Base-by-base conservation (phyloP, 2,329 filamentous ascomycete species). In the Tetracladium maxilliforme region DNA sequence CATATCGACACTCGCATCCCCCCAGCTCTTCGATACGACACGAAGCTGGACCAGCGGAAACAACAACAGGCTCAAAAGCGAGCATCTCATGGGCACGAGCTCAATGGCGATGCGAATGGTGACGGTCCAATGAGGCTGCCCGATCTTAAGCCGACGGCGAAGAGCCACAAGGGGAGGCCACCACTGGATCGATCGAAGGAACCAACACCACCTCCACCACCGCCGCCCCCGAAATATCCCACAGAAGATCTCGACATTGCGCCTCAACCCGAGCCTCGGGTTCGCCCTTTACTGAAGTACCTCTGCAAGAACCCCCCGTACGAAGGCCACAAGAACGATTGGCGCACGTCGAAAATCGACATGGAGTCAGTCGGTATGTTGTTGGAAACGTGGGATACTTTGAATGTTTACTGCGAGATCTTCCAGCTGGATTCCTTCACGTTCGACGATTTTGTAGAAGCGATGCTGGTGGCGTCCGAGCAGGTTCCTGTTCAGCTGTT, bases 391-490 rank as follows among this genome's bases (percentile, higher is more conserved):
- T 98, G 90, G 90, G 84, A 94, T 40, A 94, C 86, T 0, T 62
- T 98, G 17, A 98, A 94, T 41, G 87, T 98, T n/a, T 94, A 94
- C 45, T 92, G 84, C 43, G 83, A 93, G 42, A 77, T 94, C 11
- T 92, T 92, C 44, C 71, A 82, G 42, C 63, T 98, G 14, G 90
- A 98, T 48, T 95, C 87, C 0, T 98, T 98, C 44, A 95, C 87
- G 0, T 92, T 95, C 41, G 90, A 98, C 46, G 90, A 98, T 47
- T 95, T 86, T 41, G 64, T 93, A 5, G 79, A 95, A 45, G 78
- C 86, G 1, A 73, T 98, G 61, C 66, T 74, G 24, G 76, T 86
- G 30, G 67, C 78, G 0, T 83, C 73, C 0, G 67, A 75, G 17
- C 71, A 82, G 13, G 56, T 70, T 1, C 74, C 77, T 6, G 90